Conservation (phyloP, 2,329 filamentous ascomycete genomes). For the Endocalyx cinctus region DNA sequence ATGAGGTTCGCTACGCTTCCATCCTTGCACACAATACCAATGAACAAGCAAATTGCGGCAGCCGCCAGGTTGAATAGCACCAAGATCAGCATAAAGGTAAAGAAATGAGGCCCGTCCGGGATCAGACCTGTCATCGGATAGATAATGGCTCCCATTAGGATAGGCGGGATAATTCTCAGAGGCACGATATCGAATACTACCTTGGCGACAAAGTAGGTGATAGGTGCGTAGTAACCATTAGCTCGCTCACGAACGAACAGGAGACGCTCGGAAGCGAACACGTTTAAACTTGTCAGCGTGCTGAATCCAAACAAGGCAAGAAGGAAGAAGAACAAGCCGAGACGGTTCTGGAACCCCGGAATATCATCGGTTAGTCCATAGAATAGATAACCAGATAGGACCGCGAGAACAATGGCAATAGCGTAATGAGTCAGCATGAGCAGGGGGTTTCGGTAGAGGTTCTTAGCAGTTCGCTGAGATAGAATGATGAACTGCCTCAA, state of each 20-base stretch:
- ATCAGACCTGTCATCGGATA: slow-evolving; percentile 97
- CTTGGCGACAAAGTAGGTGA: slow-evolving; percentile 93
- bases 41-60: slow-evolving; percentile 88
- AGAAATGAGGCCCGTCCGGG: slow-evolving; percentile 75
- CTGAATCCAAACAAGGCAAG: slow-evolving; percentile 95
- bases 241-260: slow-evolving; percentile 90
- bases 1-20: slow-evolving; percentile 87
- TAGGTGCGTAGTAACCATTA: slow-evolving; percentile 91
- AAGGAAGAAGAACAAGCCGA: slow-evolving; percentile 97
- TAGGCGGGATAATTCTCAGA: slow-evolving; percentile 86
- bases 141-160: slow-evolving; percentile 91
- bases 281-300: slow-evolving; percentile 86
- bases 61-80: slow-evolving; percentile 96
- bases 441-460: slow-evolving; percentile 95
- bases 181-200: slow-evolving; percentile 98
- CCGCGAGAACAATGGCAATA: slow-evolving; percentile 89
- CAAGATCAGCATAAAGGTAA: slow-evolving; percentile 85
- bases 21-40: slow-evolving; percentile 93
- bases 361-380: slow-evolving; percentile 96
- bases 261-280: slow-evolving; percentile 86
- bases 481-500: slow-evolving; percentile 82
- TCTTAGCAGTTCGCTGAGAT: slow-evolving; percentile 89
- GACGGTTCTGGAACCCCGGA: slow-evolving; percentile 92
- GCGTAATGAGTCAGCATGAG: slow-evolving; percentile 98
- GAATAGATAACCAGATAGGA: slow-evolving; percentile 92